Base-by-base conservation (phyloP, 306 rosid species). In the Lablab purpureus region DNA sequence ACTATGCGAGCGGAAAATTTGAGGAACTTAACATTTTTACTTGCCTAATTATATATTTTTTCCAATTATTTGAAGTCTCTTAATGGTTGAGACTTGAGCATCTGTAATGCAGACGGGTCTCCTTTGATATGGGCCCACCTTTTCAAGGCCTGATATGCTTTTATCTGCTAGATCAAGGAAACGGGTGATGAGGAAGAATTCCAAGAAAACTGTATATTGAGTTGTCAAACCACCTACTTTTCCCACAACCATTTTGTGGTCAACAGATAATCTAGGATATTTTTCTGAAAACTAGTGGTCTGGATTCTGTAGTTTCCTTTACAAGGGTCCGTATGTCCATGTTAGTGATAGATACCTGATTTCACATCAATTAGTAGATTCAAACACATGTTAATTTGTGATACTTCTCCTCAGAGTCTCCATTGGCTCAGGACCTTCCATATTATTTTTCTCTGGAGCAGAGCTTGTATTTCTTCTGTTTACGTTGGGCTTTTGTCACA, bases 31-130 rank as follows among this genome's bases (percentile, higher is more conserved):
- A 72, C 67, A 72, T 63, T 63, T 25, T 34, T 34, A n/a, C 58
- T n/a, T 37, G 79, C 47, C 28, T 34, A 32, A 46, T 32, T 70
- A 30, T 21, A 19, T 79, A 6, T 78, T 56, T 46, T 79, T 68
- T 79, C 64, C 73, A n/a, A 40, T 63, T 72, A 65, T 41, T 65
- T 41, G 69, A 80, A 73, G 68, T 60, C 51, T 65, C 66, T 18
- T 27, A 40, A 10, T 64, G 71, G 54, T 60, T 19, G 62, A 64
- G 47, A 49, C 54, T 60, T 15, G 49, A 72, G 54, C 58, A 45
- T 64, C 37, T 73, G 41, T 52, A 55, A 25, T 51, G 47, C 64
- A 22, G 73, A 36, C 25, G 28, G 47, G 18, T 67, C 36, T 67
- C 60, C 66, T 51, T 23, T 37, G 67, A 67, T 3, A 55, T n/a